Percentiles rank a stretch among this genome's conserved stretches.
These are phyloP conservation scores for Diutina rugosa DNA, from an alignment of 1,139 yeast species.

Conservation along the genomic window DNA sequence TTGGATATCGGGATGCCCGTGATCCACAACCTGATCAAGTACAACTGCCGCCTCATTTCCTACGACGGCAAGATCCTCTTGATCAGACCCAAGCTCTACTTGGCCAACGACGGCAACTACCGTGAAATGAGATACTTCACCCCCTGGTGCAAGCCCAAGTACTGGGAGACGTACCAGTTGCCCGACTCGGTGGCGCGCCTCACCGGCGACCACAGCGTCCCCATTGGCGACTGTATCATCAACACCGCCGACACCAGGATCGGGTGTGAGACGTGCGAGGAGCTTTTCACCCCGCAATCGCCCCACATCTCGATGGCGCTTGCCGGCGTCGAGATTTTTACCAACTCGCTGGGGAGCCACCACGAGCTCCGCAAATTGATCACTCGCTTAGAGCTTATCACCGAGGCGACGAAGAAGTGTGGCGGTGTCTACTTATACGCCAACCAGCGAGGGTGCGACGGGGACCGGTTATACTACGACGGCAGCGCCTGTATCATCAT, in stretches of 20 bases:
- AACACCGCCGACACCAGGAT: conserved; percentile 75
- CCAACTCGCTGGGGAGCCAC: conserved; percentile 93
- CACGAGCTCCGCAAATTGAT: conserved; percentile 87
- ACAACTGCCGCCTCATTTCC: conserved; percentile 81
- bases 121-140: conserved; percentile 95
- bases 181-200: conserved; percentile 55
- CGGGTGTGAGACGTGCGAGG: conserved; percentile 97
- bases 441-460: conserved; percentile 96
- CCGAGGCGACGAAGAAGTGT: conserved; percentile 87
- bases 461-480: conserved; percentile 91
- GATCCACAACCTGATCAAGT: conserved; percentile 73
- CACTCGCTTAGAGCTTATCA: conserved; percentile 70
- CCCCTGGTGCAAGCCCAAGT: conserved; percentile 77
- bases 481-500: conserved; percentile 93
- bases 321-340: conserved; percentile 92
- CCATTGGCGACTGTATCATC: conserved; percentile 83
- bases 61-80: conserved; percentile 66
- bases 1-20: conserved; percentile 94
- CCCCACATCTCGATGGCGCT: conserved; percentile 88
- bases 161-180: conserved; percentile 57
- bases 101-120: conserved; percentile 96
- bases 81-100: conserved; percentile 82
- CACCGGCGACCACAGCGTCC: conserved; percentile 54
- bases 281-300: conserved; percentile 87
- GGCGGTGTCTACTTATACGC: conserved; percentile 93